phyloP scores from a whole-genome alignment of 345 rosid species.

The Brassica nigra region DNA sequence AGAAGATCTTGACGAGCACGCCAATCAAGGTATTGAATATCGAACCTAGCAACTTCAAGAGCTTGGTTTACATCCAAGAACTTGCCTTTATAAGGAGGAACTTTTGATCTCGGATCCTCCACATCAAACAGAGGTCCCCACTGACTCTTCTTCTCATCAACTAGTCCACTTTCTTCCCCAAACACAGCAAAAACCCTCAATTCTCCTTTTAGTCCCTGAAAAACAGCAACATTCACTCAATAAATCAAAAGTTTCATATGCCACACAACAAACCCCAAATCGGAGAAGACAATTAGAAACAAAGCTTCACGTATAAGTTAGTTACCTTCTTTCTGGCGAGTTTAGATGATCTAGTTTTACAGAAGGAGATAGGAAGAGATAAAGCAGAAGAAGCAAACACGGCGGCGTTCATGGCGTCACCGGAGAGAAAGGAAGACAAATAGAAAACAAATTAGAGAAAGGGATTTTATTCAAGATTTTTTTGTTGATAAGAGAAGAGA shows the following conservation, averaged over 20 bases:
- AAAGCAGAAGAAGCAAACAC: slow-evolving; percentile 70
- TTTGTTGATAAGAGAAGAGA: slow-evolving; percentile 41
- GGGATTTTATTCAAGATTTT: slow-evolving; percentile 33
- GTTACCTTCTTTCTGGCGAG: slow-evolving; percentile 61
- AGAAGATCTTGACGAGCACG: slow-evolving; percentile 97
- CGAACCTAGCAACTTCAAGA: slow-evolving; percentile 86
- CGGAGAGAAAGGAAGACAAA: slow-evolving; percentile 15
- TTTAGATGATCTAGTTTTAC: slow-evolving; percentile 52
- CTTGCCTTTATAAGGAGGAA: slow-evolving; percentile 78
- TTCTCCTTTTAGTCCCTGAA: slow-evolving; percentile 67
- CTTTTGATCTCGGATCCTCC: slow-evolving; percentile 92
- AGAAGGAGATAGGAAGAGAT: slow-evolving; percentile 71
- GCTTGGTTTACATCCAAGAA: slow-evolving; percentile 89
- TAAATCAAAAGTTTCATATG: not conserved
- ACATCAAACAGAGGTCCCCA: slow-evolving; percentile 84
- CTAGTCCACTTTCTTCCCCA: slow-evolving; percentile 66
- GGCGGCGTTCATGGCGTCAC: slow-evolving; percentile 75
- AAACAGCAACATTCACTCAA: slow-evolving; percentile 20
- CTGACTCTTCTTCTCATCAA: slow-evolving; percentile 74
- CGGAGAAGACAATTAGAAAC: not conserved
- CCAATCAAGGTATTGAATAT: slow-evolving; percentile 94
- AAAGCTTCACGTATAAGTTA: too few species aligned
- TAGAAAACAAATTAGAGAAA: slow-evolving; percentile 4
- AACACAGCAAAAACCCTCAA: slow-evolving; percentile 74
- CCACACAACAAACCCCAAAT: not conserved